Evolutionary conservation across 306 rosid genomes (phyloP), one percentile per base, ranked within the genome.

Genomic region (Coriaria nepalensis): DNA sequence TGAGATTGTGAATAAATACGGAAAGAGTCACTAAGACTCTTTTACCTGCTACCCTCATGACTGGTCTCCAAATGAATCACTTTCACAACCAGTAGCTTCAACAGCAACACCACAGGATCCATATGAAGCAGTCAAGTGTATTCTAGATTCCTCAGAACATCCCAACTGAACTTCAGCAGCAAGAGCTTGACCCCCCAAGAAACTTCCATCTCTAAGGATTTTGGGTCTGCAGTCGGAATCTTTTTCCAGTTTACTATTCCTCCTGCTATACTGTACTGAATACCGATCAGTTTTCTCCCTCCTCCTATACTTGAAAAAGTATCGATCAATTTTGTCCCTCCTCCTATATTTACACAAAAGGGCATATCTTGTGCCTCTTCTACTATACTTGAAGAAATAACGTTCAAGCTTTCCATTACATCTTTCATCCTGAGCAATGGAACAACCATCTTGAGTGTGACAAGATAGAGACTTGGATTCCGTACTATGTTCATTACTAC

Each of bases 181-280:
- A 12, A 49, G 36, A 7, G 49, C 41, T 2, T 46, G 49, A 54
- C 13, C 59, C 8, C 40, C 59, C 48, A 42, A 33, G 59, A 33
- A 54, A 32, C 32, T 43, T 54, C 59, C 59, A 54, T 54, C 59
- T 10, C 12, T 40, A 54, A 33, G 32, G 14, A 54, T 33, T n/a
- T 54, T 43, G 10, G 59, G 34, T 4, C 34, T 33, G 11, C 59
- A 54, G 40, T 54, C 59, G 7, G 40, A 49, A 38, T 8, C 7
- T 5, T 40, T 54, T 40, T 42, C 51, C 48, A 10, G 48, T 51
- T 60, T 59, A 13, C 51, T 3, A 7, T 48, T 68, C 45, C 76
- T 72, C 73, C 75, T 75, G 37, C 74, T 68, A 43, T 76, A 83
- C 61, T 73, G 79, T 50, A 79, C 64, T 37, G 51, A 9, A 60